phyloP scores from a whole-genome alignment of 495 filamentous ascomycete genomes.

The Trichoderma virens region DNA sequence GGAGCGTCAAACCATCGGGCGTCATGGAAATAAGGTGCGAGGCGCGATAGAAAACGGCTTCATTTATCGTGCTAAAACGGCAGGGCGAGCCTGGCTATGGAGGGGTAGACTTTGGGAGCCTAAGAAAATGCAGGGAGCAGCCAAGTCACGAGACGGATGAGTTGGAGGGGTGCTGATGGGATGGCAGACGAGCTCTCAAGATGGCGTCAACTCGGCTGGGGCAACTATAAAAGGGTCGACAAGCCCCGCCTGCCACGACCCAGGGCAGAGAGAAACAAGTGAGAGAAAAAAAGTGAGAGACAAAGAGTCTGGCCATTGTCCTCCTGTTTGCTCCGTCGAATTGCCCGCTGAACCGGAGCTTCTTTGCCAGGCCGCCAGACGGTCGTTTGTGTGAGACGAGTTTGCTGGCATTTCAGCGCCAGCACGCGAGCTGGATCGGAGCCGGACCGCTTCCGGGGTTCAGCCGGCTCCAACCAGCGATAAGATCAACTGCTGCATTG shows the following conservation, averaged over 20 bases:
- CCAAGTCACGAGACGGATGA: not conserved
- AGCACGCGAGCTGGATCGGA: not conserved
- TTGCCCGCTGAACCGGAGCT: not conserved
- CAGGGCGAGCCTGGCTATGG: not conserved
- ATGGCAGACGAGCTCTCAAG: not conserved
- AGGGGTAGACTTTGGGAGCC: not conserved
- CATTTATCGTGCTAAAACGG: not conserved
- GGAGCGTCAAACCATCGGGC: conserved; percentile 1
- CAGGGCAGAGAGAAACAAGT: not conserved
- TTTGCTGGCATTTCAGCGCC: not conserved
- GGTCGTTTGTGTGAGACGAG: not conserved
- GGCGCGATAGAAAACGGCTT: not conserved
- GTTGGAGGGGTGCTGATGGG: not conserved
- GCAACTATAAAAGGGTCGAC: conserved; percentile 5
- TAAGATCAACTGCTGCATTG: not conserved
- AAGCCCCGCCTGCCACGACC: not conserved
- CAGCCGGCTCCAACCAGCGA: not conserved
- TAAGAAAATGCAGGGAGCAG: not conserved
- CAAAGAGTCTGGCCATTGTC: not conserved
- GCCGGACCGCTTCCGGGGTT: conserved; percentile 6
- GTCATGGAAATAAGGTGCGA: not conserved
- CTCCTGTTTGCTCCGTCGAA: not conserved
- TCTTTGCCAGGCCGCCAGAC: conserved; percentile 1
- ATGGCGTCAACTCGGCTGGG: not conserved
- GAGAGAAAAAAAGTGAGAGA: not conserved